These are phyloP conservation scores for Pseudogymnoascus sp. DNA, from an alignment of 2,329 filamentous ascomycete species.

Conservation along the genomic window DNA sequence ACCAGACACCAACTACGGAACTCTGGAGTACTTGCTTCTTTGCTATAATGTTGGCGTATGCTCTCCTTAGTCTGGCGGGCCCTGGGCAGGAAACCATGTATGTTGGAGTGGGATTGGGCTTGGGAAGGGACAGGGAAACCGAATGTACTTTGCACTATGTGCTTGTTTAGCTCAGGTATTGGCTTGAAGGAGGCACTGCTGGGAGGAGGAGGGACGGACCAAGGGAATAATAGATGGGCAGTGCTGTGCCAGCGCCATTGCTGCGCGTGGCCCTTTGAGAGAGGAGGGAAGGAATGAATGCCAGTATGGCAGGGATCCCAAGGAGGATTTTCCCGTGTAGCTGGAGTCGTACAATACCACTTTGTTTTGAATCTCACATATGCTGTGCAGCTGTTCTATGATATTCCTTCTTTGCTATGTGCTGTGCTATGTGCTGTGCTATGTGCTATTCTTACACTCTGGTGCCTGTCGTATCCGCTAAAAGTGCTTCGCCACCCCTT, in stretches of 20 bases:
- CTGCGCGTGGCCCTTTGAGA: background rate
- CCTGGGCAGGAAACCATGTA: background rate
- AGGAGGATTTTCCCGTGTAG: background rate
- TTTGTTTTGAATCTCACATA: constrained; percentile 2
- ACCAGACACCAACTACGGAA: background rate
- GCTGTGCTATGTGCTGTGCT: background rate
- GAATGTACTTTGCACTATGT: background rate
- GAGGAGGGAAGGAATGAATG: background rate
- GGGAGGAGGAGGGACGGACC: background rate
- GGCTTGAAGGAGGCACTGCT: background rate
- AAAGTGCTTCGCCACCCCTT: background rate
- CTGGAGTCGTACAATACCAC: constrained; percentile 8
- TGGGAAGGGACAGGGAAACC: background rate
- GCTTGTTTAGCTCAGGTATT: constrained; percentile 2
- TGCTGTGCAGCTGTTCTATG: background rate
- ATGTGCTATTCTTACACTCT: background rate
- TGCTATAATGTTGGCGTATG: background rate
- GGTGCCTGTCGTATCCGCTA: background rate
- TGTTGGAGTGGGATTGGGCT: background rate
- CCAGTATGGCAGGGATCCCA: background rate
- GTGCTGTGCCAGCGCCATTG: background rate
- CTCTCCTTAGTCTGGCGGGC: background rate
- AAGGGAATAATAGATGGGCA: background rate
- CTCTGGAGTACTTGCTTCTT: background rate
- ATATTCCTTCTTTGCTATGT: background rate